Evolutionary conservation across 768 basidiomycete genomes (phyloP).

Genomic region (Panaeolus cyanescens): DNA sequence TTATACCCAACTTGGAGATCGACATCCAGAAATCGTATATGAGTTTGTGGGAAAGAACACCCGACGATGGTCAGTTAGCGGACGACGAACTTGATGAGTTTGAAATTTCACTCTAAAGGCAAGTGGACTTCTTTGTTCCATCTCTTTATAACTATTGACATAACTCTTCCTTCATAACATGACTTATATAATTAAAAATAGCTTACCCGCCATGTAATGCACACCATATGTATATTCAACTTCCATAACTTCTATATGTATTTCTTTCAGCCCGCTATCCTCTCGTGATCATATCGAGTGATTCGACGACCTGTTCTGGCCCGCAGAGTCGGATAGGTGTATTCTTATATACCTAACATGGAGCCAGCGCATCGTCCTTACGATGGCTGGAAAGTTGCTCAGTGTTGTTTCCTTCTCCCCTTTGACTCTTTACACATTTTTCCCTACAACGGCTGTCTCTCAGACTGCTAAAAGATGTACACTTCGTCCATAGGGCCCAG

Average conservation of each 20-base stretch:
- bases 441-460: neutral
- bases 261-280: neutral
- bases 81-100: constrained; percentile 16
- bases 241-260: neutral
- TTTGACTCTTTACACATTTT: neutral
- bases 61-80: constrained; percentile 9
- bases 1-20: constrained; percentile 13
- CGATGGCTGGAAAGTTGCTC: neutral
- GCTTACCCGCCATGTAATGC: neutral
- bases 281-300: neutral
- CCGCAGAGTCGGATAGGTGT: neutral
- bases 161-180: neutral
- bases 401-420: neutral
- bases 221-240: neutral
- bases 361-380: neutral
- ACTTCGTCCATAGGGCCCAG: constrained; percentile 35
- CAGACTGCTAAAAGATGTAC: constrained; percentile 15
- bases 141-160: neutral
- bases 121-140: neutral
- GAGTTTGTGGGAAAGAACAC: constrained; percentile 14
- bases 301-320: neutral
- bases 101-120: constrained; percentile 4
- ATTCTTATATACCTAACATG: neutral
- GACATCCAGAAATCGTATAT: constrained; percentile 12
- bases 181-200: constrained; percentile 1